Percentiles rank a stretch among this genome's conserved stretches.
These are phyloP conservation scores for Fusarium sp. DNA, from an alignment of 2,329 filamentous ascomycete genomes.

Conservation along the genomic window DNA sequence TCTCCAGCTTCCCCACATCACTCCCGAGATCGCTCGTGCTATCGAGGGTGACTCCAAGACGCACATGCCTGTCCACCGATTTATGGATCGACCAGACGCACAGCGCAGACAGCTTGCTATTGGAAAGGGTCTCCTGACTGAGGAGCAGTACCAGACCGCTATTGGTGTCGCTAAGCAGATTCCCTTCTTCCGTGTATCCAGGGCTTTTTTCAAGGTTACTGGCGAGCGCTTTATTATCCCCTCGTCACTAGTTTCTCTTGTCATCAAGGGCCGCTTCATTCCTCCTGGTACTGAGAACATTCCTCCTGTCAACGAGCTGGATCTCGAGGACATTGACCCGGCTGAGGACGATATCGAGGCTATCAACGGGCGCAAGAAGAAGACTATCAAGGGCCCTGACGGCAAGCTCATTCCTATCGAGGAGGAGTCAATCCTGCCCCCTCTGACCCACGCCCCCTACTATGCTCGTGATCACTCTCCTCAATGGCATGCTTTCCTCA, in stretches of 20 bases:
- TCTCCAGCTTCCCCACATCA: constrained; percentile 90
- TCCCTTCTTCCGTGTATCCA: constrained; percentile 83
- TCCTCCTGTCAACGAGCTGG: constrained; percentile 76
- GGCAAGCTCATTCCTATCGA: constrained; percentile 65
- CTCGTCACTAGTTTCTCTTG: constrained; percentile 88
- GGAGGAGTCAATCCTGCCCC: constrained; percentile 75
- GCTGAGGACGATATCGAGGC: constrained; percentile 92
- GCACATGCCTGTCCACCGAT: constrained; percentile 82
- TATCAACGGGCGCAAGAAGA: constrained; percentile 78
- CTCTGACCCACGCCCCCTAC: constrained; percentile 89
- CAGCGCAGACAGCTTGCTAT: constrained; percentile 77
- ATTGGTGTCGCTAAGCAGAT: constrained; percentile 83
- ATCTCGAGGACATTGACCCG: constrained; percentile 90
- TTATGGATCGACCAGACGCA: constrained; percentile 83
- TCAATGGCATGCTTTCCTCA: constrained; percentile 92
- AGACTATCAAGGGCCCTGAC: constrained; percentile 68
- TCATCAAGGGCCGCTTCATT: constrained; percentile 93
- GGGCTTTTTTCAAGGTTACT: constrained; percentile 97
- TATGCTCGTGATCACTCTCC: constrained; percentile 89
- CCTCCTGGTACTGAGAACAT: constrained; percentile 82
- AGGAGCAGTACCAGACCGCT: constrained; percentile 78
- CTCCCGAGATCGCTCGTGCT: constrained; percentile 67
- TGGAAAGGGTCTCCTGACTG: constrained; percentile 73
- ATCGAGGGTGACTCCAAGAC: constrained; percentile 79
- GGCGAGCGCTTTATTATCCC: constrained; percentile 94